Percentiles rank a stretch among this genome's conserved stretches.
Evolutionary conservation across 2,329 filamentous ascomycete genomes (phyloP).

Genomic region (Trichothecium roseum): DNA sequence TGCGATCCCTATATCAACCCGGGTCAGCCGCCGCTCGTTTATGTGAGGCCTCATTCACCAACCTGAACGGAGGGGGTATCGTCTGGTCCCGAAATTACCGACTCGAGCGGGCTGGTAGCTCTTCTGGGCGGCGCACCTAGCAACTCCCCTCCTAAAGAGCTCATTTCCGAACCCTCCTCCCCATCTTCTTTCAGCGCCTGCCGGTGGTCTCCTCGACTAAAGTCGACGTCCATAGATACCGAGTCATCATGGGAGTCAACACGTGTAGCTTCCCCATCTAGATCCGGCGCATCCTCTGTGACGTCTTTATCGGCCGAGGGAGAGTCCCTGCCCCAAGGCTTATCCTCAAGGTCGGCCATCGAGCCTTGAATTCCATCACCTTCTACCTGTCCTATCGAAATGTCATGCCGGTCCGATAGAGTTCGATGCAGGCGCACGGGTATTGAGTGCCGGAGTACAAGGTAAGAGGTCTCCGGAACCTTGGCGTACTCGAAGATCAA

Average conservation of each 20-base stretch:
- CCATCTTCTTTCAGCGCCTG: constrained; percentile 1
- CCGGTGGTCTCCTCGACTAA: constrained; percentile 11
- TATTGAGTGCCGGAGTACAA: constrained; percentile 9
- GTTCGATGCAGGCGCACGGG: constrained; percentile 1
- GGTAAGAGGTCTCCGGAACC: constrained; percentile 1
- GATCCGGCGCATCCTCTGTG: too few relatives aligned
- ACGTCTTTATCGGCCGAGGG: too few relatives aligned
- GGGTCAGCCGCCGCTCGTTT: not conserved
- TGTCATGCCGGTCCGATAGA: constrained; percentile 5
- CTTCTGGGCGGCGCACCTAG: constrained; percentile 41
- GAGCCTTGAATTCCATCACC: constrained; percentile 29
- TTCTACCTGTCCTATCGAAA: constrained; percentile 7
- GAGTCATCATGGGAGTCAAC: constrained; percentile 1
- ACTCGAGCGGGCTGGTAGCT: constrained; percentile 58
- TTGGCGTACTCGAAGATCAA: too few relatives aligned
- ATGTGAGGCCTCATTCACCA: constrained; percentile 14
- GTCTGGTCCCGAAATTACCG: constrained; percentile 64
- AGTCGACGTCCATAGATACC: constrained; percentile 4
- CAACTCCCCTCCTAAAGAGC: constrained; percentile 35
- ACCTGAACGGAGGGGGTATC: constrained; percentile 79
- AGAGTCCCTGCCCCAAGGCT: constrained; percentile 18
- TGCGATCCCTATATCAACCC: constrained; percentile 42
- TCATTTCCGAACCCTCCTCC: constrained; percentile 39
- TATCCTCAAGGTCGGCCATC: constrained; percentile 40
- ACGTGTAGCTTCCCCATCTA: constrained; percentile 6